phyloP scores from a whole-genome alignment of 1,284 basidiomycete species.

The Ganoderma sp. region DNA sequence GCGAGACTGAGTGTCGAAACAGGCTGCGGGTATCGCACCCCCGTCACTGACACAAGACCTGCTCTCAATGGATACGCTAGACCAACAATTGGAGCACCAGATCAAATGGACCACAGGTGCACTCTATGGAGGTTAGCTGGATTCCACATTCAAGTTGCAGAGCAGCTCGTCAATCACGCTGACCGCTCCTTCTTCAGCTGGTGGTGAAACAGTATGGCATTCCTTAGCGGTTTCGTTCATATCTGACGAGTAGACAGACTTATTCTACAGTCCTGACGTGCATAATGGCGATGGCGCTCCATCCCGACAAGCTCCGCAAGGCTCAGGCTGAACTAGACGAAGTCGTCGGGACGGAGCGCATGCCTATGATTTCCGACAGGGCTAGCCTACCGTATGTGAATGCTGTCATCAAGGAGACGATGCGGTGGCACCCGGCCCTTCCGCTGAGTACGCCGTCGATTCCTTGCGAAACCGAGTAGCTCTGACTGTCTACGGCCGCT shows the following conservation, averaged over 20 bases:
- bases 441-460: background rate
- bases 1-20: background rate
- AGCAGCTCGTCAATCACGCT: background rate
- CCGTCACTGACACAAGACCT: slow-evolving; percentile 28
- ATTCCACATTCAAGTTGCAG: background rate
- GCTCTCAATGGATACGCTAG: slow-evolving; percentile 1
- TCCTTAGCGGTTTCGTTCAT: background rate
- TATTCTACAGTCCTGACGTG: slow-evolving; percentile 29
- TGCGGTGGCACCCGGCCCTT: slow-evolving; percentile 13
- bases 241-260: slow-evolving; percentile 15
- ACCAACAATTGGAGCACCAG: slow-evolving; percentile 19
- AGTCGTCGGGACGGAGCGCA: slow-evolving; percentile 36
- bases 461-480: background rate
- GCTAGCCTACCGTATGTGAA: slow-evolving; percentile 40
- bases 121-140: slow-evolving; percentile 35
- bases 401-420: slow-evolving; percentile 40
- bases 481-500: background rate
- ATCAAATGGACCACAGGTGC: slow-evolving; percentile 35
- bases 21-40: slow-evolving; percentile 26
- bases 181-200: slow-evolving; percentile 11
- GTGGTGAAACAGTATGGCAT: slow-evolving; percentile 26
- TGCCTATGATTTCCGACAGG: slow-evolving; percentile 41
- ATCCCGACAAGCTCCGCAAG: slow-evolving; percentile 35
- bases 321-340: slow-evolving; percentile 41
- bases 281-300: slow-evolving; percentile 31